Evolutionary conservation across 208 protist species (phyloP), one percentile per base, ranked within the genome.

Genomic region (Leishmania amazonensis): DNA sequence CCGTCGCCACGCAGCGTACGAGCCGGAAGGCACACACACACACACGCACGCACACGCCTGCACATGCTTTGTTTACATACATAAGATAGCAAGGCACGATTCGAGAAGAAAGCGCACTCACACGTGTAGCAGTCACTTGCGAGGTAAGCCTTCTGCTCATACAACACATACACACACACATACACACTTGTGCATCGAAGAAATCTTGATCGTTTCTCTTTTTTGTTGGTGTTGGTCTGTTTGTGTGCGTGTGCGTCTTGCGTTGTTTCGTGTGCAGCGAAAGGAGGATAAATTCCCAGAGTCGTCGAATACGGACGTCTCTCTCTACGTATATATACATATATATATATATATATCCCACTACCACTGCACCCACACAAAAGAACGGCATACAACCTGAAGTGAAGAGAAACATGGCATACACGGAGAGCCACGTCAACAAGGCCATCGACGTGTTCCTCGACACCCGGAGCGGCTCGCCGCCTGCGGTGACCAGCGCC

Each of bases 371-470:
- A 45, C 35, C 68, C 40, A 53, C 19, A 74, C 40, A 51, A 74
- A 21, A 76, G n/a, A 81, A 13, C 47, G 4, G 62, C 62, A 60
- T 53, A 75, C 47, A 81, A 35, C 45, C 45, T 24, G 11, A 65
- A 81, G 40, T 15, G 7, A 47, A 42, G 54, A 54, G 17, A 58
- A 38, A 47, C 6, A 78, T 78, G 42, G 62, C 81, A 13, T 62
- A 77, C 45, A 83, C 79, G 68, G 78, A 82, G 73, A 86, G 80
- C 47, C 75, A 73, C 35, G 83, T 78, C 13, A 86, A 73, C 78
- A 86, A 80, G 54, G 83, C 83, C 7, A 76, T 83, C 13, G 79
- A 87, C 65, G 83, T 74, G 49, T 83, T 87, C 71, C 78, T 87
- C 51, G 82, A 83, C 64, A 75, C 70, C 53, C 71, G 75, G 60